These are phyloP conservation scores for Pneumocystis sp. DNA, from an alignment of 1,139 yeast species.

Conservation along the genomic window DNA sequence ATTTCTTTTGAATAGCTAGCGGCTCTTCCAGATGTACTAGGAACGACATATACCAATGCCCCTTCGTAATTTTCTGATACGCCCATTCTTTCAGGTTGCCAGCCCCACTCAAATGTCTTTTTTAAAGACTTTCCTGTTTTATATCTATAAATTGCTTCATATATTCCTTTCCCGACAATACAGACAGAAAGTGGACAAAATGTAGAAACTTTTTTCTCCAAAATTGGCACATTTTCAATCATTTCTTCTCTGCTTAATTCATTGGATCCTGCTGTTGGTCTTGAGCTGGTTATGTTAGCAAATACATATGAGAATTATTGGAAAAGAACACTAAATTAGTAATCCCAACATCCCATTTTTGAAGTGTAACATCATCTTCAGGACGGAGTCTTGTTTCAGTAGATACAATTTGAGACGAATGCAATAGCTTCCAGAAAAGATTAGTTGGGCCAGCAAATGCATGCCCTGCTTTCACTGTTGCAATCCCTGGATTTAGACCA, in stretches of 20 bases:
- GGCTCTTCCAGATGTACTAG: conserved; percentile 67
- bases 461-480: conserved; percentile 49
- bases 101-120: conserved; percentile 37
- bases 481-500: conserved; percentile 63
- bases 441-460: conserved; percentile 63
- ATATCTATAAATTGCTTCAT: conserved; percentile 43
- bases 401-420: conserved; percentile 35
- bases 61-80: conserved; percentile 4
- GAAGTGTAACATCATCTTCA: conserved; percentile 32
- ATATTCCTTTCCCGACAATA: conserved; percentile 64
- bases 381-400: conserved; percentile 20
- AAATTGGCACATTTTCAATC: conserved; percentile 38
- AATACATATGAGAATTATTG: not conserved
- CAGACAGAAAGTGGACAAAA: conserved; percentile 35
- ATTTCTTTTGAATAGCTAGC: conserved; percentile 35
- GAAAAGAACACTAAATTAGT: conserved; percentile 41
- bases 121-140: conserved; percentile 19
- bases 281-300: conserved; percentile 17
- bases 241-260: conserved; percentile 43
- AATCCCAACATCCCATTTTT: conserved; percentile 44
- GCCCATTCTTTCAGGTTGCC: conserved; percentile 23
- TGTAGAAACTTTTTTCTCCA: conserved; percentile 33
- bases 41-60: conserved; percentile 41
- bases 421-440: conserved; percentile 52
- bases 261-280: conserved; percentile 49